A percentile compares a stretch with the other conserved stretches of the same genome.
phyloP scores from a whole-genome alignment of 352 stramenopile species.

The Phytophthora vignae region DNA sequence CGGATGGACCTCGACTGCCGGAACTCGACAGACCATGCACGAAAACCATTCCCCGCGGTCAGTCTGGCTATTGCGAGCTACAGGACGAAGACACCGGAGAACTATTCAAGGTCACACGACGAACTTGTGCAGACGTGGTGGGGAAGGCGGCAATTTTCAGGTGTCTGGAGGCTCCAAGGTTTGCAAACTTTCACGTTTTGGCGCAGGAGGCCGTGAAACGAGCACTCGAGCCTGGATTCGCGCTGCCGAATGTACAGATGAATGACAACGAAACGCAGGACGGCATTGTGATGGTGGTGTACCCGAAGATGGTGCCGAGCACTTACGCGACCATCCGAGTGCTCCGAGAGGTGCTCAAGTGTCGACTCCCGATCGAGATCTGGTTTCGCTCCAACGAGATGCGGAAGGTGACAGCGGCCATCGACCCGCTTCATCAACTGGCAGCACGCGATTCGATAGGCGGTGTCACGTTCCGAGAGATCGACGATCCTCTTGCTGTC shows the following conservation, averaged over 20 bases:
- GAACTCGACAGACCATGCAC: constrained; percentile 26
- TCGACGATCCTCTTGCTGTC: constrained; percentile 34
- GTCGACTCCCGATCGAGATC: constrained; percentile 56
- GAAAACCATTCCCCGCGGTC: constrained; percentile 27
- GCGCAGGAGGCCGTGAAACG: constrained; percentile 17
- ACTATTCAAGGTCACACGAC: constrained; percentile 37
- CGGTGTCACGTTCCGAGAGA: constrained; percentile 31
- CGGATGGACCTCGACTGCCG: constrained; percentile 23
- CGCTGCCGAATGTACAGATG: constrained; percentile 4
- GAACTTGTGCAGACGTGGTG: constrained; percentile 34
- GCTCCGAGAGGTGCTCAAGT: constrained; percentile 42
- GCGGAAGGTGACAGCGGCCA: constrained; percentile 21
- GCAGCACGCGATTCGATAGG: constrained; percentile 25
- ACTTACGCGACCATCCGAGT: constrained; percentile 44
- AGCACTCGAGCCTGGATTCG: constrained; percentile 10
- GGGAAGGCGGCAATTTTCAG: constrained; percentile 39
- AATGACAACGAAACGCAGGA: not conserved
- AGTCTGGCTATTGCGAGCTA: constrained; percentile 58
- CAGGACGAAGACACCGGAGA: constrained; percentile 36
- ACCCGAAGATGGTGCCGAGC: constrained; percentile 52
- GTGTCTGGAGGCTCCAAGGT: constrained; percentile 49
- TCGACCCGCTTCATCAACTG: constrained; percentile 34
- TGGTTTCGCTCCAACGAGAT: constrained; percentile 57
- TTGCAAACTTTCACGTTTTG: constrained; percentile 41
- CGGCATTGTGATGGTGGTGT: constrained; percentile 64